A percentile compares a stretch with the other conserved stretches of the same genome.
phyloP scores from a whole-genome alignment of 768 basidiomycete species.

The Chlorophyllum brunneum region DNA sequence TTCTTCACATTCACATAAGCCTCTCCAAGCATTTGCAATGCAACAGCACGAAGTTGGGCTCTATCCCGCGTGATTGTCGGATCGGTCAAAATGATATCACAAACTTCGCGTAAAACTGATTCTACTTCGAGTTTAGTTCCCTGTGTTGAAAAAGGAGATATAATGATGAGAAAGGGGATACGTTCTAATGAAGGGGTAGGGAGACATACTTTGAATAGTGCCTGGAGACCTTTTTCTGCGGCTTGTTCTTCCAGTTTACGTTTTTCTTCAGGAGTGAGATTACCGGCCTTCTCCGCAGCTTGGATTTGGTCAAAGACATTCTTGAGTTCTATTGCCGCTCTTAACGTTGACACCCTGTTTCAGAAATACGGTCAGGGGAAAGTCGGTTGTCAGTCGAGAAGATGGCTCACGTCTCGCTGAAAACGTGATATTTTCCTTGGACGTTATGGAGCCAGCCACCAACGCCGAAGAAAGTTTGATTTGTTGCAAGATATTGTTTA shows the following conservation, averaged over 20 bases:
- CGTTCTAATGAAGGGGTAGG: background rate
- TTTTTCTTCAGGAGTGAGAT: constrained; percentile 73
- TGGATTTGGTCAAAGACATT: constrained; percentile 89
- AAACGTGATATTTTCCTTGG: constrained; percentile 88
- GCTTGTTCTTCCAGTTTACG: constrained; percentile 86
- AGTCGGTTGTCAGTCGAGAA: background rate
- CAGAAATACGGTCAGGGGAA: background rate
- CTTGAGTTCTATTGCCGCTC: constrained; percentile 86
- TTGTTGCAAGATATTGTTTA: constrained; percentile 77
- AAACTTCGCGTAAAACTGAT: constrained; percentile 83
- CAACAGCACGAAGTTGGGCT: constrained; percentile 70
- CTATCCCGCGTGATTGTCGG: constrained; percentile 50
- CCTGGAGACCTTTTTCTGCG: constrained; percentile 88
- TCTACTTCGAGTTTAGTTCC: constrained; percentile 91
- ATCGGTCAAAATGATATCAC: constrained; percentile 74
- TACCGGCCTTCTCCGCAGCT: constrained; percentile 84
- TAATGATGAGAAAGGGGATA: background rate
- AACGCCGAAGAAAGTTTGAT: constrained; percentile 71
- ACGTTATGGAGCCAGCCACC: constrained; percentile 94
- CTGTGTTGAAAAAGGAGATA: too few species aligned
- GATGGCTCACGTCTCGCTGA: constrained; percentile 82
- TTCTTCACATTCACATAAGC: constrained; percentile 71
- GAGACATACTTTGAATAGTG: constrained; percentile 73
- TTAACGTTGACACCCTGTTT: constrained; percentile 73
- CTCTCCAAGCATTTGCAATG: constrained; percentile 81